Evolutionary conservation across 805 yeast species (phyloP), one percentile per base, ranked within the genome.

Genomic region (Candida hungchunana): DNA sequence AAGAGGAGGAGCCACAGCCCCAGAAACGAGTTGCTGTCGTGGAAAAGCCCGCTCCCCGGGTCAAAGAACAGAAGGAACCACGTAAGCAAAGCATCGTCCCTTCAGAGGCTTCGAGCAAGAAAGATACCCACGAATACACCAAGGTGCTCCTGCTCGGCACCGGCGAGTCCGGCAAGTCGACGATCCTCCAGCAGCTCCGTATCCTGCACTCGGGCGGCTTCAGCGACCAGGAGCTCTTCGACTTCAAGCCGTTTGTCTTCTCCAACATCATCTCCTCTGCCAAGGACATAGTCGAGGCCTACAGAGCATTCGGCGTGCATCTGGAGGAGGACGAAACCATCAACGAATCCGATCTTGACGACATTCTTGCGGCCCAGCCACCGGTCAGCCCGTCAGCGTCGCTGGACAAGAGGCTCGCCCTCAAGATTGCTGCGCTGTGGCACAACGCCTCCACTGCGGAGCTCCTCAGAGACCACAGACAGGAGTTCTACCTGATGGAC

Each of bases 131-230:
- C 43, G 84, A 77, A 40, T 77, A 47, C 33, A 52, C 79, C 36
- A 88, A 88, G 56, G 79, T 89, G 31, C 65, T 89, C 24, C 66
- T 89, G 22, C 61, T 83, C 32, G 93, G 98, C 5, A 83, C 96
- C 0, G 98, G 97, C 12, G 72, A 66, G 40, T 58, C 65, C 40
- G 72, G 72, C 17, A 66, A 66, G 35, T 64, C 71, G 3, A 66
- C 72, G 4, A 58, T 66, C 8, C 79, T 34, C 64, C 78, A 58
- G 41, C 72, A 66, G 40, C 43, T 66, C 26, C 62, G 64, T 40
- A 62, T 66, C 22, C 36, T 66, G 18, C 69, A 64, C 44, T 62
- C 66, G 18, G 59, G 57, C 36, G 71, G 70, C 9, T 66, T 63
- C 44, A 37, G 62, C 2, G 46, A 55, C 6, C 79, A 81, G 31